Base-by-base conservation (phyloP, 768 basidiomycete genomes). In the Phallus indusiatus region DNA sequence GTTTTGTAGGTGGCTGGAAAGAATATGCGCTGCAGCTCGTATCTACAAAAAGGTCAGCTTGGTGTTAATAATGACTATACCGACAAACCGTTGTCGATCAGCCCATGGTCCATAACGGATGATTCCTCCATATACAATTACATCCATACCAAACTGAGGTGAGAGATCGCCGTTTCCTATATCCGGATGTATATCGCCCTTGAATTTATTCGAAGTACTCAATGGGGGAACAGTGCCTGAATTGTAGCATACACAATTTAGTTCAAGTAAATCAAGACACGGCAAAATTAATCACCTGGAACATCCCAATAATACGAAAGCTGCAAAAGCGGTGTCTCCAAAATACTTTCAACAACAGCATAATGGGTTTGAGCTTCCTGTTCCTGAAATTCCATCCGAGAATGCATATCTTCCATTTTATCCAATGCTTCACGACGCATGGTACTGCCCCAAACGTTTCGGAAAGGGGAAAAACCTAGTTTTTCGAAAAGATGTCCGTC, bases 51-150 rank as follows among this genome's bases (percentile, higher is more conserved):
- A 56, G 20, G 11, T 61, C 6, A 33, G n/a, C 14, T 24, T 24
- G 14, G 14, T 5, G 20, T 50, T n/a, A 14, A 12, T 21, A 46
- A 6, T 12, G 53, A 17, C 1, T 28, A 42, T 21, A 12, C 54
- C 20, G 60, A 53, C 72, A 64, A 67, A 85, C 90, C 94, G 78
- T 71, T 96, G 95, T 22, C 94, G 80, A 72, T 98, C 95, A 21
- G 94, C 88, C 95, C 95, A 98, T 3, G 95, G 95, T 5, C 95
- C 95, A 68, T 97, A 98, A 18, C 82, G 80, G 36, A 96, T 63
- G 36, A 78, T 69, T 0, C 91, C 94, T 17, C 84, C 84, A 60
- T 82, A 75, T n/a, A 97, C 75, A 17, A 85, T 78, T 17, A 98
- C 64, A 66, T 98, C 90, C 22, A 96, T 73, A 2, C 94, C 95